A percentile compares a stretch with the other conserved stretches of the same genome.
phyloP scores from a whole-genome alignment of 2,329 filamentous ascomycete species.

The Arachnomyces sp. region DNA sequence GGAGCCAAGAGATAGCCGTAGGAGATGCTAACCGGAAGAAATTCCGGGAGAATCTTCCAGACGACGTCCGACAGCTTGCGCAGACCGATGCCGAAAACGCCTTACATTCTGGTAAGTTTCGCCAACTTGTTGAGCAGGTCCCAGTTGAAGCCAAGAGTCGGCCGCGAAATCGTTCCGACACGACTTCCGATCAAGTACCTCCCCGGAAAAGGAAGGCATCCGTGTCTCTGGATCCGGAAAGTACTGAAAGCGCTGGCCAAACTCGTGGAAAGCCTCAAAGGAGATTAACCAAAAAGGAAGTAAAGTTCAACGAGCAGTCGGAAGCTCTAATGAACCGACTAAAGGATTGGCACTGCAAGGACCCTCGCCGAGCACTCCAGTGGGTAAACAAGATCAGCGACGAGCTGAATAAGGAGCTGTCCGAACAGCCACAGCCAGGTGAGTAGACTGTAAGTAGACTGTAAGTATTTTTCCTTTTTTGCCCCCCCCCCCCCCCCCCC shows the following conservation, averaged over 20 bases:
- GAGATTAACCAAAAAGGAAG: background rate
- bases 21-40: background rate
- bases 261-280: slow-evolving; percentile 4
- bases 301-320: slow-evolving; percentile 2
- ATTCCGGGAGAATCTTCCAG: background rate
- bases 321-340: background rate
- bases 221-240: background rate
- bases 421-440: background rate
- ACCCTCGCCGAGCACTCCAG: background rate
- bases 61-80: slow-evolving; percentile 1
- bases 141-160: slow-evolving; percentile 1
- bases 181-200: slow-evolving; percentile 1
- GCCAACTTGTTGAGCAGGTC: slow-evolving; percentile 1
- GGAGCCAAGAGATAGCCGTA: slow-evolving; percentile 1
- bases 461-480: background rate
- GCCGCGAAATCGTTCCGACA: slow-evolving; percentile 2
- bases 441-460: background rate
- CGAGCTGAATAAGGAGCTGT: background rate
- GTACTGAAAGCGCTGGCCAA: slow-evolving; percentile 1
- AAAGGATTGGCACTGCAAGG: slow-evolving; percentile 1
- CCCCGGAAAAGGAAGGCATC: slow-evolving; percentile 5
- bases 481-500: background rate
- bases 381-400: background rate
- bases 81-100: background rate
- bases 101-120: slow-evolving; percentile 2